phyloP scores from a whole-genome alignment of 805 yeast genomes.

The Spathaspora girioi region DNA sequence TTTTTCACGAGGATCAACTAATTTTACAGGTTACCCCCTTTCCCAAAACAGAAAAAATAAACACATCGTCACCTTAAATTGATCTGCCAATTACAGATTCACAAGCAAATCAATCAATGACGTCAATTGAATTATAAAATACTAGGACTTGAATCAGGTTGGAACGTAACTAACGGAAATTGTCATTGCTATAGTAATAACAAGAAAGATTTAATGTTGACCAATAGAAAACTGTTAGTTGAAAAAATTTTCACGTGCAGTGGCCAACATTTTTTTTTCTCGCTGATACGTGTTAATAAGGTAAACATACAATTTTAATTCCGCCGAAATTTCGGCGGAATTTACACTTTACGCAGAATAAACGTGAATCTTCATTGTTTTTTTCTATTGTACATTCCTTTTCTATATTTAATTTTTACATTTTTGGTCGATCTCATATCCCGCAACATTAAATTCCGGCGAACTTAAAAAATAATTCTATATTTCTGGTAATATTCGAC shows the following conservation, averaged over 20 bases:
- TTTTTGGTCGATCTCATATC: not conserved
- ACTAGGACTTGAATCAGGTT: too few relatives aligned
- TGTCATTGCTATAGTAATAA: not conserved
- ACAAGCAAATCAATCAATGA: not conserved
- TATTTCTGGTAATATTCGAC: not conserved
- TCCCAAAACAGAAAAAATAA: not conserved
- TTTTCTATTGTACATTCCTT: not conserved
- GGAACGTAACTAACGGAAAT: not conserved
- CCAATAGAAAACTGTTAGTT: not conserved
- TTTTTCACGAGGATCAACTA: too few relatives aligned
- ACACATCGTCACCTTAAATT: not conserved
- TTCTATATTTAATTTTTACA: not conserved
- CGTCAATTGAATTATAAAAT: not conserved
- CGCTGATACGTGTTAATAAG: not conserved
- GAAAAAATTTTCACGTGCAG: not conserved
- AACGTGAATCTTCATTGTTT: not conserved
- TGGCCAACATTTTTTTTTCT: not conserved
- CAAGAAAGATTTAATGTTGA: not conserved
- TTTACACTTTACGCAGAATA: not conserved
- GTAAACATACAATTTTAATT: constrained; percentile 3
- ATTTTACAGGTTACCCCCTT: constrained; percentile 1
- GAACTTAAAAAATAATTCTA: constrained; percentile 1
- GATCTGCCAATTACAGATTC: too few relatives aligned
- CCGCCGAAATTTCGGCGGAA: constrained; percentile 28
- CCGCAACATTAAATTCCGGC: constrained; percentile 6